Evolutionary conservation across 768 basidiomycete genomes (phyloP), one percentile per base, ranked within the genome.

Genomic region (Rhodotorula graminis): DNA sequence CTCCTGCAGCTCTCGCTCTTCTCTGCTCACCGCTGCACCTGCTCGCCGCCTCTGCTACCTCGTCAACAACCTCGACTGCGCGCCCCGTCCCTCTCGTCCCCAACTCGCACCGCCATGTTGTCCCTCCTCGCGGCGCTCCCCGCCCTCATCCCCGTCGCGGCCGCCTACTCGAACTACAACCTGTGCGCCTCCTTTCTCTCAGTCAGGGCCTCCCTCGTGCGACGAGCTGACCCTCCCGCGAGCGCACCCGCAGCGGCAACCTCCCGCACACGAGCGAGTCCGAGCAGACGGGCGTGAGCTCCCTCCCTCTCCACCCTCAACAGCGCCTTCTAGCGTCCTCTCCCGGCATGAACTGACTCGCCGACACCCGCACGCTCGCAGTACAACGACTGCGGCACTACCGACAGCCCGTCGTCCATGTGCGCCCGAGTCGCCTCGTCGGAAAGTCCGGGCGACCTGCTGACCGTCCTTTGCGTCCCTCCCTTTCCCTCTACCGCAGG

Each of bases 361-460:
- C 4, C 37, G 4, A 37, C 37, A 37, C 37, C 37, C 5, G 5
- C 37, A 5, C 9, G 37, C 15, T 9, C 53, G 27, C 60, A 61
- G 60, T 69, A 74, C 69, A 78, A 77, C 52, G 50, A 84, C 67
- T 92, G 90, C 79, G 88, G 87, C 16, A 84, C 85, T 7, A 81
- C 79, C 27, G 80, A 82, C 62, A 85, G 83, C 79, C 87, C 87
- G 80, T 83, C 81, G 9, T 88, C 88, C 8, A 80, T 81, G 67
- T 92, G 90, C 81, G 87, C 58, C 6, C 1, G 9, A 31, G 3
- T 12, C n/a, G 18, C 27, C 63, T 37, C 9, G 37, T 37, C 37
- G 37, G 37, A 37, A 37, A 37, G 37, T 37, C 37, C 37, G 37
- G 37, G 5, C 37, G 37, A 37, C 37, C 37, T 37, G 37, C 37